phyloP scores from a whole-genome alignment of 2,329 filamentous ascomycete genomes.

The Calonectria pseudoreteaudii region DNA sequence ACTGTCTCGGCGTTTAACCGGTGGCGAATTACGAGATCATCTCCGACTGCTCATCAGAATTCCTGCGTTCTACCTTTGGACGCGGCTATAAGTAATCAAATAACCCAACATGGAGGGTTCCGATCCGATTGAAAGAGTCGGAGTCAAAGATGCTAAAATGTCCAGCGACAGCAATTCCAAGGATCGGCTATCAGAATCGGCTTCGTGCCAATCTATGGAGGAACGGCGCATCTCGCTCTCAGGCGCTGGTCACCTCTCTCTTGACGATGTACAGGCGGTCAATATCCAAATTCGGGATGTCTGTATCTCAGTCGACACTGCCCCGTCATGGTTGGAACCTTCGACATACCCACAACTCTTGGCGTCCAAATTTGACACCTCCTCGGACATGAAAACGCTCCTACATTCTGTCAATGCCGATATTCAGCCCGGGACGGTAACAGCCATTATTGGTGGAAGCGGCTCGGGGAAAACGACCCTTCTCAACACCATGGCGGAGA shows the following conservation, averaged over 20 bases:
- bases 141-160: constrained; percentile 40
- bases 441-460: constrained; percentile 80
- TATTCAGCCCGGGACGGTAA: constrained; percentile 74
- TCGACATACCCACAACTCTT: constrained; percentile 58
- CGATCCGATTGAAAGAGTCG: not conserved
- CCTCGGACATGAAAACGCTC: constrained; percentile 61
- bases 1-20: not conserved
- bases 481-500: constrained; percentile 77
- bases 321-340: constrained; percentile 64
- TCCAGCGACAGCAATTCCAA: constrained; percentile 48
- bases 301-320: constrained; percentile 68
- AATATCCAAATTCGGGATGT: constrained; percentile 66
- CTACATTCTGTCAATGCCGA: constrained; percentile 73
- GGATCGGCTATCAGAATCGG: constrained; percentile 44
- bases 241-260: constrained; percentile 53
- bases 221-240: constrained; percentile 45
- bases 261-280: constrained; percentile 67
- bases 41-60: not conserved
- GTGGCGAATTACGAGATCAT: not conserved
- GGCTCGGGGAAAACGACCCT: constrained; percentile 80
- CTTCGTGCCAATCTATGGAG: constrained; percentile 21
- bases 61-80: too few relatives aligned
- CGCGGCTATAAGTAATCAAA: not conserved
- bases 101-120: constrained; percentile 3
- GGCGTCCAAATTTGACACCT: constrained; percentile 51